Conservation (phyloP, 345 rosid species). For the Carallia pectinifolia region DNA sequence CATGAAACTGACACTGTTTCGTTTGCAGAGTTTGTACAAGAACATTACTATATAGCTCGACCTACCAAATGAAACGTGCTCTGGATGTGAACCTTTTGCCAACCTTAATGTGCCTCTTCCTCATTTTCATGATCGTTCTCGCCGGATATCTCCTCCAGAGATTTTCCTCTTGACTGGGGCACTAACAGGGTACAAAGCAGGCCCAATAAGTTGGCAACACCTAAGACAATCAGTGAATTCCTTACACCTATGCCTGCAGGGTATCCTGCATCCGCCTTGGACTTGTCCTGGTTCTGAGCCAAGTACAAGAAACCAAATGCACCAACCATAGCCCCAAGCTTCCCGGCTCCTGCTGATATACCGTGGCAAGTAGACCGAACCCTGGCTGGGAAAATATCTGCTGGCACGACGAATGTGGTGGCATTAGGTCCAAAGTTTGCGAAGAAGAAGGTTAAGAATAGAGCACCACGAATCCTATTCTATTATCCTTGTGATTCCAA, state of each 20-base stretch:
- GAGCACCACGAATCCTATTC: conserved; percentile 54
- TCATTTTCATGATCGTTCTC: conserved; percentile 35
- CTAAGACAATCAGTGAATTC: conserved; percentile 8
- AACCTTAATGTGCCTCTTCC: neutral
- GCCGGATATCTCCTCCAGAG: conserved; percentile 68
- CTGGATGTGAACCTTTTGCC: neutral
- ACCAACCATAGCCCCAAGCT: conserved; percentile 57
- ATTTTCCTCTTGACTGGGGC: conserved; percentile 7
- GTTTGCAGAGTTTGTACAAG: neutral
- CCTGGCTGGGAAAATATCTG: conserved; percentile 6
- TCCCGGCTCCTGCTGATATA: conserved; percentile 52
- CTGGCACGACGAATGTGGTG: conserved; percentile 52
- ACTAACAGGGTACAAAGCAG: neutral
- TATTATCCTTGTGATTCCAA: conserved; percentile 63
- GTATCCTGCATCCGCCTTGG: conserved; percentile 17
- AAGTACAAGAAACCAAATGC: conserved; percentile 7
- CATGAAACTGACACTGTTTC: neutral
- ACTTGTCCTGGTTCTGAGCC: conserved; percentile 19
- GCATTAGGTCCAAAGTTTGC: conserved; percentile 82
- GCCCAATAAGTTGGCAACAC: conserved; percentile 5
- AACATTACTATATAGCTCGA: too few relatives aligned
- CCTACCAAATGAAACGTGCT: too few relatives aligned
- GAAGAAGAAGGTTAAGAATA: conserved; percentile 79
- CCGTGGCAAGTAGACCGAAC: conserved; percentile 1
- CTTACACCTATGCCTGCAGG: conserved; percentile 8